These are phyloP conservation scores for Paramecium biaurelia DNA, from an alignment of 73 alveolate species.

Conservation along the genomic window DNA sequence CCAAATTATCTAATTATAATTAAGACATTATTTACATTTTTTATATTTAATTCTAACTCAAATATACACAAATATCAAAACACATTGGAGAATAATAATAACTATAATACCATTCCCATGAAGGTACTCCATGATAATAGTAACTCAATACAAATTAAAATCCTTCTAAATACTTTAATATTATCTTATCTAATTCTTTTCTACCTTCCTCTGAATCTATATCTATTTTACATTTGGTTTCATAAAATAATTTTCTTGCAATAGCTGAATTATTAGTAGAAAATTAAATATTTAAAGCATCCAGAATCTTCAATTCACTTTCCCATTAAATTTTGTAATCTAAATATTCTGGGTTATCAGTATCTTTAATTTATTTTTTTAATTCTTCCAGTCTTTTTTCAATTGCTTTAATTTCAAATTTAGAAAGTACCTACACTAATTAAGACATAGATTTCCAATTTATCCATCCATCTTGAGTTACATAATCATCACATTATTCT, in stretches of 20 bases:
- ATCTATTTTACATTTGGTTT: slow-evolving; percentile 75
- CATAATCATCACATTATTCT: slow-evolving; percentile 84
- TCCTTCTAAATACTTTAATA: slow-evolving; percentile 89
- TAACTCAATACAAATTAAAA: slow-evolving; percentile 91
- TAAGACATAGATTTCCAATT: slow-evolving; percentile 82
- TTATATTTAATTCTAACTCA: background rate
- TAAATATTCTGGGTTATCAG: slow-evolving; percentile 13
- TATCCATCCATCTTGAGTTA: slow-evolving; percentile 91
- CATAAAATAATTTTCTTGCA: background rate
- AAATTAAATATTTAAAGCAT: background rate
- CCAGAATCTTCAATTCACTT: background rate
- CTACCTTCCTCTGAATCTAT: slow-evolving; percentile 73
- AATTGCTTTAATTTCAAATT: slow-evolving; percentile 75
- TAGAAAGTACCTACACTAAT: background rate
- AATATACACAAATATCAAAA: slow-evolving; percentile 19
- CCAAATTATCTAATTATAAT: slow-evolving; percentile 62
- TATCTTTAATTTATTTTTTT: slow-evolving; percentile 31
- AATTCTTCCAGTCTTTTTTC: slow-evolving; percentile 66
- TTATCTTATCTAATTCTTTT: slow-evolving; percentile 75
- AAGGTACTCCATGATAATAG: slow-evolving; percentile 80
- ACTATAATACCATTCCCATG: slow-evolving; percentile 64
- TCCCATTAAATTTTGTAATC: background rate
- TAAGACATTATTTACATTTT: background rate
- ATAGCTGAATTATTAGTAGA: background rate
- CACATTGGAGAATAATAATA: slow-evolving; percentile 59